Evolutionary conservation across 2,329 filamentous ascomycete species (phyloP).

Genomic region (Incumbomyces delicatus): DNA sequence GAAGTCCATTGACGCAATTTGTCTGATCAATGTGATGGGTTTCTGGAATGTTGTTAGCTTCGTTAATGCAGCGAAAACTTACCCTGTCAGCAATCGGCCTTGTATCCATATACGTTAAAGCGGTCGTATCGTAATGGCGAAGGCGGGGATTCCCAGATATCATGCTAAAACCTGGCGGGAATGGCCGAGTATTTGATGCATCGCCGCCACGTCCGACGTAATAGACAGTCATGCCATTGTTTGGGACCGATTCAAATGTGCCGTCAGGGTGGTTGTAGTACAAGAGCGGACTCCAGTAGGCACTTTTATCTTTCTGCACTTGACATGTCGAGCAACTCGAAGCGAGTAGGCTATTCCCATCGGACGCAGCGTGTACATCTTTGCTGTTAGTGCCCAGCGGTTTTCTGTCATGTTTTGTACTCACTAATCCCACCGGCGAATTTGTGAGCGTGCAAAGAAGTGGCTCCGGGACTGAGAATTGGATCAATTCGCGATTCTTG

Average conservation of each 20-base stretch:
- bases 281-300: constrained; percentile 72
- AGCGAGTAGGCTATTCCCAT: constrained; percentile 47
- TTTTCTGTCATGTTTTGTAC: background rate
- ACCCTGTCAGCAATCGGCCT: constrained; percentile 54
- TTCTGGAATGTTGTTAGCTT: constrained; percentile 45
- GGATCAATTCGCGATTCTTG: constrained; percentile 3
- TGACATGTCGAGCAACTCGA: constrained; percentile 71
- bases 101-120: constrained; percentile 10
- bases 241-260: constrained; percentile 18
- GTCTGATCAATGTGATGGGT: constrained; percentile 62
- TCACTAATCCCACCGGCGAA: constrained; percentile 4
- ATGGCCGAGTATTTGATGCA: constrained; percentile 56
- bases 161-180: constrained; percentile 72
- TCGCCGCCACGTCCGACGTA: constrained; percentile 14
- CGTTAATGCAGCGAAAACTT: constrained; percentile 85
- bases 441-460: background rate
- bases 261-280: constrained; percentile 67
- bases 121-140: constrained; percentile 10
- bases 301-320: constrained; percentile 72
- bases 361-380: constrained; percentile 56
- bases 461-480: background rate
- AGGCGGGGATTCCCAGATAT: constrained; percentile 58
- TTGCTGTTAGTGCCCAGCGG: constrained; percentile 7
- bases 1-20: constrained; percentile 71
- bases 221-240: constrained; percentile 45